phyloP scores from a whole-genome alignment of 2,329 filamentous ascomycete genomes.

The Alternaria sp. region DNA sequence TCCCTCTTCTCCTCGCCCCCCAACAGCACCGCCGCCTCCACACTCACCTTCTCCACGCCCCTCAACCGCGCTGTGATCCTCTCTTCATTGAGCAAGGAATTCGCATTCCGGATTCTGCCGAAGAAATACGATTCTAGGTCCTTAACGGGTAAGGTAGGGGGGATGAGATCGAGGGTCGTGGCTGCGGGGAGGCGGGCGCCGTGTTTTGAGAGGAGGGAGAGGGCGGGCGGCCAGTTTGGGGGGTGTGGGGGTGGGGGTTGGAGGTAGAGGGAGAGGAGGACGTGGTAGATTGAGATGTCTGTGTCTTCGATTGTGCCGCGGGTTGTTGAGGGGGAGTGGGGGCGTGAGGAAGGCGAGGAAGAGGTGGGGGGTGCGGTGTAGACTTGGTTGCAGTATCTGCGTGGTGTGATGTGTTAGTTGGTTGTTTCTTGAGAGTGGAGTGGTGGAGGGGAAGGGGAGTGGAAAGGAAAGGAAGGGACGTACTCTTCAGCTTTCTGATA shows the following conservation, averaged over 20 bases:
- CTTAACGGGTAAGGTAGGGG: conserved; percentile 75
- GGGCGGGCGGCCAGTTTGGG: conserved; percentile 76
- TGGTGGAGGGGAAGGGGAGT: background rate
- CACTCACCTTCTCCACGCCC: conserved; percentile 78
- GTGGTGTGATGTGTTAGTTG: background rate
- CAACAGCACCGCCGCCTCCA: conserved; percentile 74
- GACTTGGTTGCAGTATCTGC: conserved; percentile 79
- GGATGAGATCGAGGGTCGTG: conserved; percentile 85
- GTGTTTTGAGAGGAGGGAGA: conserved; percentile 88
- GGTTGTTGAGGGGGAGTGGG: conserved; percentile 37
- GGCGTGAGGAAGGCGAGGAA: background rate
- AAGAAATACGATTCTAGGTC: conserved; percentile 90
- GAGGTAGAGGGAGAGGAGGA: conserved; percentile 86
- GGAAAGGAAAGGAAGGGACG: background rate
- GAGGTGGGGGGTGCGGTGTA: conserved; percentile 60
- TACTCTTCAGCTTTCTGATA: conserved; percentile 92
- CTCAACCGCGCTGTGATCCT: conserved; percentile 78
- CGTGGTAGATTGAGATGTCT: conserved; percentile 85
- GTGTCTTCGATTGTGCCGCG: conserved; percentile 58
- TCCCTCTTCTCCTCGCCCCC: conserved; percentile 68
- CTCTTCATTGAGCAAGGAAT: conserved; percentile 79
- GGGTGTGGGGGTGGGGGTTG: conserved; percentile 76
- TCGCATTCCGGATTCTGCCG: conserved; percentile 85
- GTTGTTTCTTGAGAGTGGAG: background rate
- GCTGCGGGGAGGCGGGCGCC: conserved; percentile 88